Percentiles rank a stretch among this genome's conserved stretches.
These are phyloP conservation scores for Lactarius sp. DNA, from an alignment of 768 basidiomycete species.

Conservation along the genomic window DNA sequence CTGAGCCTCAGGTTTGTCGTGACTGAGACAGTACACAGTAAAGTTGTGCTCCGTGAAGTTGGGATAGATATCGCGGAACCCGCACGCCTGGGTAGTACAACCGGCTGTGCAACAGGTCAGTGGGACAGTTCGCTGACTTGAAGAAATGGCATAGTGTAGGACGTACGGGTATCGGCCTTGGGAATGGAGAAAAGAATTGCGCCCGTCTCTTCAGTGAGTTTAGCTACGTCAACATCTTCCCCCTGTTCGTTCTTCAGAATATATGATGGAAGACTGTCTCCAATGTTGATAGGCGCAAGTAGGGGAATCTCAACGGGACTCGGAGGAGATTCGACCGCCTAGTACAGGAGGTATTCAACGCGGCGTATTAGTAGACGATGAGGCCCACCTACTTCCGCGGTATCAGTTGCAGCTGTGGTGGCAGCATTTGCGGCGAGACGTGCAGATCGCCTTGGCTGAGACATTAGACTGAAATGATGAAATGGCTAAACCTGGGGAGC, in stretches of 20 bases:
- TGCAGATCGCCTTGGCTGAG: conserved; percentile 25
- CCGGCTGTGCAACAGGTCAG: conserved; percentile 51
- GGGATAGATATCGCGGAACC: conserved; percentile 78
- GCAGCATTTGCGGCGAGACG: conserved; percentile 21
- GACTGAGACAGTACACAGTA: conserved; percentile 79
- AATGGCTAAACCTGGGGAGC: background rate
- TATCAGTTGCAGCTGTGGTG: background rate
- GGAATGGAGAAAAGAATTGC: conserved; percentile 80
- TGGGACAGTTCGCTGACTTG: conserved; percentile 1
- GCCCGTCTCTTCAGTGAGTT: conserved; percentile 63
- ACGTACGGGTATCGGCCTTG: conserved; percentile 80
- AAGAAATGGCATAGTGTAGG: conserved; percentile 12
- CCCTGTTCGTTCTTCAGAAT: conserved; percentile 81
- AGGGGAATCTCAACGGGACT: background rate
- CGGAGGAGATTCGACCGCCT: background rate
- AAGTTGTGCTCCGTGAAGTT: conserved; percentile 66
- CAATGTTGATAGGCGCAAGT: conserved; percentile 51
- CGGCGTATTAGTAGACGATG: background rate
- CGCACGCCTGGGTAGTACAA: conserved; percentile 91
- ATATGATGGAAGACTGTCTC: conserved; percentile 68
- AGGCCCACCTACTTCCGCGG: conserved; percentile 1
- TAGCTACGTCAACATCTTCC: conserved; percentile 66
- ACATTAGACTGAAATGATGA: conserved; percentile 1
- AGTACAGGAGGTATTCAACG: background rate
- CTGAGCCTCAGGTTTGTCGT: conserved; percentile 70